Base-by-base conservation (phyloP, 2,329 filamentous ascomycete species). In the Colletotrichum destructivum region DNA sequence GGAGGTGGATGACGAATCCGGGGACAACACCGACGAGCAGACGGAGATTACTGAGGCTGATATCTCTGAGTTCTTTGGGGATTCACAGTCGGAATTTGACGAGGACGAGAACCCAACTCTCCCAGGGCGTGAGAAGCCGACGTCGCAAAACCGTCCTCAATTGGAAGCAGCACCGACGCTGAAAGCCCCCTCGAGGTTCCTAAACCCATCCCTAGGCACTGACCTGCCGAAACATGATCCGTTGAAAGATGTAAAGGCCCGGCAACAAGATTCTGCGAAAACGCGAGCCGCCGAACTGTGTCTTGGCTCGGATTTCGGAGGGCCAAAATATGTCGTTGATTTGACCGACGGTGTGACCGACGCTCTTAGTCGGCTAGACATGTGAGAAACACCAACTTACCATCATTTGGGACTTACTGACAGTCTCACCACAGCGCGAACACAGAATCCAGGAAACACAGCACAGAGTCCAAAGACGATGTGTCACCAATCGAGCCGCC, bases 21-120 rank as follows among this genome's bases (percentile, higher is more conserved):
- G 46, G 5, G 47, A 59, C 15, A 69, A 54, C 65, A 38, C 52
- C 4, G 16, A 59, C 15, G 69, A 72, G 59, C 44, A 61, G 21
- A 69, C 65, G 6, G 65, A 72, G 23, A 72, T 72, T n/a, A 62
- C 65, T n/a, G 69, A 71, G 38, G 69, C 65, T 13, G 69, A 69
- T 15, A 69, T 69, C 21, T 72, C 69, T 1, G 69, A 72, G 12
- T 72, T 69, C 38, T 63, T 69, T 16, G 56, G 44, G 12, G 66
- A 69, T 18, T 68, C 69, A 9, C 16, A 40, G 11, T 69, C 69
- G 15, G 64, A 71, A 11, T 23, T 54, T 9, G 69, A 71, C 18
- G 60, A 60, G 16, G 47, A 69, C 8, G 46, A 63, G 4, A 26
- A 21, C 4, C 47, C 52, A 13, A 42, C n/a, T 18, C 11, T 26